Percentiles rank a stretch among this genome's conserved stretches.
Evolutionary conservation across 202 grass and related monocot species (phyloP).

Genomic region (Tripidium arundinaceum): DNA sequence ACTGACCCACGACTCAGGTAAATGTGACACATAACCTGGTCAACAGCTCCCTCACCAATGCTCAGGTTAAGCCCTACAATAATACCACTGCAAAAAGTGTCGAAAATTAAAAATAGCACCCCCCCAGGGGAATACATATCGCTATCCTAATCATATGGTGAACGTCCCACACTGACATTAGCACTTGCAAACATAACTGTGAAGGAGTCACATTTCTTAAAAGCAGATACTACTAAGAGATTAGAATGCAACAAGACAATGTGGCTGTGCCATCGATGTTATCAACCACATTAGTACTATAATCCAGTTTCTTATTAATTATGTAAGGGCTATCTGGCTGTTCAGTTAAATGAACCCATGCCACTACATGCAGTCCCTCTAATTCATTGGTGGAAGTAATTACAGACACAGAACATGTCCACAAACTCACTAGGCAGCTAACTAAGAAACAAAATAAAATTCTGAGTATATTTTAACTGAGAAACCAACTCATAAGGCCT

Average conservation of each 20-base stretch:
- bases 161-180: background rate
- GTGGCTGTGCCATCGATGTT: background rate
- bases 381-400: background rate
- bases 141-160: background rate
- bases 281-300: background rate
- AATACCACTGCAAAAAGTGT: background rate
- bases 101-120: background rate
- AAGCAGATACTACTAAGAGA: background rate
- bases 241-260: background rate
- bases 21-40: background rate
- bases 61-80: background rate
- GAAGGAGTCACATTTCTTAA: background rate
- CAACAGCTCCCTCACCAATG: background rate
- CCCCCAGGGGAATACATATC: background rate
- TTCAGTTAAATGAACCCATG: constrained; percentile 1
- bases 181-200: background rate
- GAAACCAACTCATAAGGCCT: background rate
- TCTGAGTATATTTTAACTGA: background rate
- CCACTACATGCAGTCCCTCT: background rate
- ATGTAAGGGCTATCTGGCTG: background rate
- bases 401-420: background rate
- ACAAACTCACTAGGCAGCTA: background rate
- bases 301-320: background rate
- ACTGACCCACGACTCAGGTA: background rate
- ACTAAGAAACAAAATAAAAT: constrained; percentile 2